Conservation (phyloP, 345 rosid genomes). For the Arabis hirsuta region DNA sequence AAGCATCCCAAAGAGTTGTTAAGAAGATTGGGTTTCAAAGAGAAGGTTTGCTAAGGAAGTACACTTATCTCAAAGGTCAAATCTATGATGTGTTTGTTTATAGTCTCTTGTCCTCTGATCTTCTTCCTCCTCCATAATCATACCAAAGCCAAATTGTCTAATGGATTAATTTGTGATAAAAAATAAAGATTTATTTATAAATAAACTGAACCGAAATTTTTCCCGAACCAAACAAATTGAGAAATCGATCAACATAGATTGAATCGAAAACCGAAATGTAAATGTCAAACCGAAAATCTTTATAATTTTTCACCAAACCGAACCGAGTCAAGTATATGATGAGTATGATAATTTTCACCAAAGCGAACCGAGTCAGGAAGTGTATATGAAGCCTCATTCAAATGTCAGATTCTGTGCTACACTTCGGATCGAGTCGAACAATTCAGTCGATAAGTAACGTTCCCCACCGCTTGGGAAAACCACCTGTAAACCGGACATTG, state of each 20-base stretch:
- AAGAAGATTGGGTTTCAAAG: conserved; percentile 51
- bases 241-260: too few relatives aligned
- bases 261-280: background rate
- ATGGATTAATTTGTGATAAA: too few relatives aligned
- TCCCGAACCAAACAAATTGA: too few relatives aligned
- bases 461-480: conserved; percentile 79
- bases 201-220: too few relatives aligned
- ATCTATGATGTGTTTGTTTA: conserved; percentile 39
- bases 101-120: conserved; percentile 44
- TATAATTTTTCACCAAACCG: background rate
- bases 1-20: conserved; percentile 50
- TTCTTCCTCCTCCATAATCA: conserved; percentile 15
- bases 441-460: conserved; percentile 66
- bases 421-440: conserved; percentile 56
- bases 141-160: background rate
- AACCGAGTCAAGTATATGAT: too few relatives aligned
- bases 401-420: conserved; percentile 60
- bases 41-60: conserved; percentile 54
- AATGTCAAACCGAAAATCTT: too few relatives aligned
- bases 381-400: conserved; percentile 43
- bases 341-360: too few relatives aligned
- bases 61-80: conserved; percentile 46
- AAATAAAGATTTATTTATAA: too few relatives aligned
- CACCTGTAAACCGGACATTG: conserved; percentile 38
- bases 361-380: too few relatives aligned